Evolutionary conservation across 1,284 basidiomycete species (phyloP).

Genomic region (Gymnopus androsaceus): DNA sequence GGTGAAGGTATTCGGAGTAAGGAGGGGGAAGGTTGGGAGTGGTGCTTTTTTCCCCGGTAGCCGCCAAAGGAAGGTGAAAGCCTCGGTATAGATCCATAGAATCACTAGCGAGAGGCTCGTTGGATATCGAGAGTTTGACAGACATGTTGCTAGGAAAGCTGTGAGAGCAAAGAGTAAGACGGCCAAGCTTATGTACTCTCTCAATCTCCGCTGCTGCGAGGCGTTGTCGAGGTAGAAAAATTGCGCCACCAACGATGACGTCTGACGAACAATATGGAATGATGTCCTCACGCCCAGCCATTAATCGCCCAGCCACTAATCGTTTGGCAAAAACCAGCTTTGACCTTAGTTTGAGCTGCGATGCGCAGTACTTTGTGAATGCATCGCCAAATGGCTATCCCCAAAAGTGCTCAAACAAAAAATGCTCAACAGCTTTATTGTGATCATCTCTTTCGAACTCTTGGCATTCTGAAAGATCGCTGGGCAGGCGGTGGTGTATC

Average conservation of each 20-base stretch:
- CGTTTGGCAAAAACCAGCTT: not conserved
- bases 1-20: slow-evolving; percentile 18
- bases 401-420: too few relatives aligned
- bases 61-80: not conserved
- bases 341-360: too few relatives aligned
- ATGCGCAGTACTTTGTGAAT: too few relatives aligned
- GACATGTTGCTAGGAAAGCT: not conserved
- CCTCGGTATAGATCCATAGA: slow-evolving; percentile 15
- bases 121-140: not conserved
- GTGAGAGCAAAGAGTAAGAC: not conserved
- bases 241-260: not conserved
- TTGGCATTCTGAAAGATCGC: too few relatives aligned
- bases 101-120: slow-evolving; percentile 7
- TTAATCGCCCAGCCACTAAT: not conserved
- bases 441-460: too few relatives aligned
- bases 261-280: not conserved
- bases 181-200: not conserved
- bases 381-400: too few relatives aligned
- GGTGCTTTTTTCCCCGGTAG: not conserved
- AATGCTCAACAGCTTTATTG: too few relatives aligned
- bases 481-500: too few relatives aligned
- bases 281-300: not conserved
- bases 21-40: not conserved
- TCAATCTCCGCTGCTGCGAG: not conserved
- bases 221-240: not conserved